Evolutionary conservation across 2,329 filamentous ascomycete species (phyloP).

Genomic region (Calonectria pteridis): DNA sequence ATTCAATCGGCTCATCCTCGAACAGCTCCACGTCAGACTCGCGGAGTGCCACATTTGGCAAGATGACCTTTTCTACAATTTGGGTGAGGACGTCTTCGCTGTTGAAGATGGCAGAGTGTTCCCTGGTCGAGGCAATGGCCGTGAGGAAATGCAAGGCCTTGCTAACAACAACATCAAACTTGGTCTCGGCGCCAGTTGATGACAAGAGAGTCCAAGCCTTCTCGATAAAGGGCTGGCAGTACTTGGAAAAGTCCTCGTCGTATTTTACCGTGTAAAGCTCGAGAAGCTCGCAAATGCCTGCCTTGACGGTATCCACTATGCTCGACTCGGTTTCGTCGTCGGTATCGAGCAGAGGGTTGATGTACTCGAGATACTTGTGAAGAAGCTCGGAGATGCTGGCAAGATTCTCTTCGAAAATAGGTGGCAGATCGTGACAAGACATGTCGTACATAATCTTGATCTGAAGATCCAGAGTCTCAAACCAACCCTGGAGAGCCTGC

Average conservation of each 20-base stretch:
- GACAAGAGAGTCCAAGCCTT: slow-evolving; percentile 94
- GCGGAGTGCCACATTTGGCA: slow-evolving; percentile 91
- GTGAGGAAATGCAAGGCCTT: slow-evolving; percentile 95
- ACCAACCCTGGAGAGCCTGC: slow-evolving; percentile 79
- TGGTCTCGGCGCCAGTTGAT: slow-evolving; percentile 85
- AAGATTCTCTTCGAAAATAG: slow-evolving; percentile 93
- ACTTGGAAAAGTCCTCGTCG: slow-evolving; percentile 89
- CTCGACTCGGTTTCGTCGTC: slow-evolving; percentile 93
- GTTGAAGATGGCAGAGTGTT: slow-evolving; percentile 89
- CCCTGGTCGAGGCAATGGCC: slow-evolving; percentile 81
- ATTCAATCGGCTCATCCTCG: slow-evolving; percentile 98
- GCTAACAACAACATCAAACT: slow-evolving; percentile 95
- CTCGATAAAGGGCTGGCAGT: slow-evolving; percentile 86
- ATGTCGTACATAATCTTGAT: slow-evolving; percentile 96
- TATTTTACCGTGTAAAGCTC: slow-evolving; percentile 95
- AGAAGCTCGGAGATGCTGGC: slow-evolving; percentile 80
- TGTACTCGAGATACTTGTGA: slow-evolving; percentile 93
- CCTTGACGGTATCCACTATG: slow-evolving; percentile 86
- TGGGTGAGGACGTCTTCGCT: slow-evolving; percentile 82
- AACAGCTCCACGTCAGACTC: slow-evolving; percentile 97
- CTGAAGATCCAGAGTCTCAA: slow-evolving; percentile 87
- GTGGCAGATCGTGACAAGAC: slow-evolving; percentile 96
- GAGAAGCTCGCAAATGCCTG: slow-evolving; percentile 91
- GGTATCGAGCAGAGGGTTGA: slow-evolving; percentile 84
- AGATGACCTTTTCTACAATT: slow-evolving; percentile 94